phyloP scores from a whole-genome alignment of 192 early-diverging fungal genomes.

The Lunasporangiospora selenospora region DNA sequence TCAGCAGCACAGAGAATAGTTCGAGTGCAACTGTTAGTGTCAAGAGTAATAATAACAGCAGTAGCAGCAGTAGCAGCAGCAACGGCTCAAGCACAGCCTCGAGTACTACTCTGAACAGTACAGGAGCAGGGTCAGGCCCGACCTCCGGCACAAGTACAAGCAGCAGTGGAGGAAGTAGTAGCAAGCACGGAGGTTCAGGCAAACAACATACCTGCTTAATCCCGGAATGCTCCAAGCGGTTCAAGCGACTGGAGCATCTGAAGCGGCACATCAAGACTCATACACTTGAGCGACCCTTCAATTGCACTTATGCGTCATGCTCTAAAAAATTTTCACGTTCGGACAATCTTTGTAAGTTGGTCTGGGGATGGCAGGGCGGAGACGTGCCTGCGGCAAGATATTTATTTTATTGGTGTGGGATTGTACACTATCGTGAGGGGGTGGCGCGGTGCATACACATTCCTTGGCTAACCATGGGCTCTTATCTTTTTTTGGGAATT shows the following conservation, averaged over 20 bases:
- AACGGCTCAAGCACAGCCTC: too few relatives aligned
- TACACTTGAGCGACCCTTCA: slow-evolving; percentile 64
- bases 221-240: slow-evolving; percentile 53
- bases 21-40: too few relatives aligned
- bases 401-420: too few relatives aligned
- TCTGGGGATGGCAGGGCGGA: too few relatives aligned
- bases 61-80: not conserved
- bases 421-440: too few relatives aligned
- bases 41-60: not conserved
- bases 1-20: too few relatives aligned
- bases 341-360: slow-evolving; percentile 55
- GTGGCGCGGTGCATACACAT: too few relatives aligned
- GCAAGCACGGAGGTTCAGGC: slow-evolving; percentile 45
- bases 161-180: slow-evolving; percentile 7
- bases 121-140: too few relatives aligned
- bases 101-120: too few relatives aligned
- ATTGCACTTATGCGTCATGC: slow-evolving; percentile 52
- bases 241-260: slow-evolving; percentile 65
- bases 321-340: slow-evolving; percentile 64
- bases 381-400: too few relatives aligned
- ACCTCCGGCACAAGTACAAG: slow-evolving; percentile 24
- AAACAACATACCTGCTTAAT: slow-evolving; percentile 59
- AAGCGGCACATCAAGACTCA: slow-evolving; percentile 66
- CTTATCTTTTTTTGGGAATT: not conserved
- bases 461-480: not conserved